Percentiles rank a stretch among this genome's conserved stretches.
phyloP scores from a whole-genome alignment of 139 green algal species.

The Asterochloris erici region DNA sequence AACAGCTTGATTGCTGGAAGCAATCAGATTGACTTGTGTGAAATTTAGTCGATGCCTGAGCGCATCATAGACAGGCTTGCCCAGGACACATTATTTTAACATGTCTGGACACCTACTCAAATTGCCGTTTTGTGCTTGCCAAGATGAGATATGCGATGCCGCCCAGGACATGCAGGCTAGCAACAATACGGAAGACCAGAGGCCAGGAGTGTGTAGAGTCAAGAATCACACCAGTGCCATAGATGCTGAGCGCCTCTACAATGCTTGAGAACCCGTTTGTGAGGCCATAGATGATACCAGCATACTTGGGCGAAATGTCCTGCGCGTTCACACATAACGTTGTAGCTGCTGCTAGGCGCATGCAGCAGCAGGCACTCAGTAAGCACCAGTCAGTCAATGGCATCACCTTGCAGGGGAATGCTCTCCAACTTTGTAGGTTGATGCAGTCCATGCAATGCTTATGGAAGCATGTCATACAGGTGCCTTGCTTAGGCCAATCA shows the following conservation, averaged over 20 bases:
- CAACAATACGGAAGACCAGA: slow-evolving; percentile 8
- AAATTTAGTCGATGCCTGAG: too few relatives aligned
- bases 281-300: slow-evolving; percentile 69
- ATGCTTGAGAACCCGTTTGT: slow-evolving; percentile 67
- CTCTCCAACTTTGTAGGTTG: background rate
- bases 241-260: slow-evolving; percentile 54
- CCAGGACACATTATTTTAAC: too few relatives aligned
- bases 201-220: slow-evolving; percentile 15
- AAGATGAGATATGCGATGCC: slow-evolving; percentile 3
- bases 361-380: background rate
- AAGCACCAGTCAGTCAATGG: background rate
- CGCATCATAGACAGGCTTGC: too few relatives aligned
- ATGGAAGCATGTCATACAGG: background rate
- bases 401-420: background rate
- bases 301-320: slow-evolving; percentile 65
- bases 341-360: too few relatives aligned
- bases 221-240: slow-evolving; percentile 39
- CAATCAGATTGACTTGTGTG: too few relatives aligned
- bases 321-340: slow-evolving; percentile 22
- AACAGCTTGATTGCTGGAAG: too few relatives aligned
- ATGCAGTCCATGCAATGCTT: background rate
- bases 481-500: background rate
- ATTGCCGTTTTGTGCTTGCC: slow-evolving; percentile 5
- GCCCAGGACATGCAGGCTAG: slow-evolving; percentile 12
- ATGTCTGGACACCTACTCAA: background rate